Base-by-base conservation (phyloP, 2,329 filamentous ascomycete species). In the Clarireedia paspali region DNA sequence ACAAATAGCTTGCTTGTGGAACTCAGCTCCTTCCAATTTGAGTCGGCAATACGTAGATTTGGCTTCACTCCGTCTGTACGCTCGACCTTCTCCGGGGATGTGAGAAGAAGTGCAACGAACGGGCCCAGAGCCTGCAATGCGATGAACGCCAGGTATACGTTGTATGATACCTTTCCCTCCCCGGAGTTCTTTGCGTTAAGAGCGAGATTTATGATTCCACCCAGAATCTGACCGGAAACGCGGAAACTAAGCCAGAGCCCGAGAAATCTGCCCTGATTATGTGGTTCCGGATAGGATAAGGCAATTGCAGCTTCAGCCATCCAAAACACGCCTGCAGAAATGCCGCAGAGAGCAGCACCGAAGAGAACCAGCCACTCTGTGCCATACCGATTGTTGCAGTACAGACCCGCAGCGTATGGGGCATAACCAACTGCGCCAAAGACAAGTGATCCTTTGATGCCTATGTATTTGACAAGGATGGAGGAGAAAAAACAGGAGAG, bases 261-360 rank as follows among this genome's bases (percentile, higher is more conserved):
- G 0, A 89, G 72, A 17, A 83, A 81, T 15, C 77, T 77, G 0
- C 83, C 84, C 53, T 80, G 78, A 48, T 87, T 87, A 65, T 80
- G 82, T 0, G 85, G 84, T 63, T 89, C 86, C 0, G 86, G 85
- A 60, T 90, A 90, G 0, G 82, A 77, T 20, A 89, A 79, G 0
- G 85, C 85, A 56, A 90, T 87, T 0, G 87, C 85, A 0, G 84
- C 84, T 70, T 90, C 87, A 0, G 85, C 81, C 75, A 84, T 84
- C 87, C 87, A 90, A 69, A 89, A 89, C 0, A 89, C 74, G 0
- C 87, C 87, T 0, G 87, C 86, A 3, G 57, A 58, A 17, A 68
- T 62, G 1, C 66, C 66, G 53, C 64, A 67, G 1, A 63, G 47
- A 1, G 63, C 64, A 0, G 65, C 63, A 5, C 66, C 87, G 7